Conservation (phyloP, 495 filamentous ascomycete species). For the Aspergillus asperescens region DNA sequence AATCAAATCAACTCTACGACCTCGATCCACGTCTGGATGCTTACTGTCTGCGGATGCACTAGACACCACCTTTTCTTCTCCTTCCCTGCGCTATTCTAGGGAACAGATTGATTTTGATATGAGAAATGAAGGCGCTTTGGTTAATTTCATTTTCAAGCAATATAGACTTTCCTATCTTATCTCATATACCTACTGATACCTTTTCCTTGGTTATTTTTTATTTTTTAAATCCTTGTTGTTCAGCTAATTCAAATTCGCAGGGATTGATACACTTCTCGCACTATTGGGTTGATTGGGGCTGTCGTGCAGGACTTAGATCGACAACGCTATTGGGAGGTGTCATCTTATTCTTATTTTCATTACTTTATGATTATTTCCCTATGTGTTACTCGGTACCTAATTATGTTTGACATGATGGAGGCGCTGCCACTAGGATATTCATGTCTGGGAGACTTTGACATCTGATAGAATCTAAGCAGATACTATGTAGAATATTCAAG, state of each 20-base stretch:
- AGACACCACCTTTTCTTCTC: neutral
- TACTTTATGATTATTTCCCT: too few relatives aligned
- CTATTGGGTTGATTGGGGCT: neutral
- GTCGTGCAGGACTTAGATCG: neutral
- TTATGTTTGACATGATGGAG: too few relatives aligned
- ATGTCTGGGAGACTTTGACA: too few relatives aligned
- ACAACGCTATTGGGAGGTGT: neutral
- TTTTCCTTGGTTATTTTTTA: neutral
- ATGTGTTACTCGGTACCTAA: too few relatives aligned
- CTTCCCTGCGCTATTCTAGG: neutral
- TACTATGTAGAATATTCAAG: too few relatives aligned
- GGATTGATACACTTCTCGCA: neutral
- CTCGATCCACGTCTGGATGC: neutral
- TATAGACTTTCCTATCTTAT: neutral
- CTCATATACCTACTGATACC: neutral
- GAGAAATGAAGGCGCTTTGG: neutral
- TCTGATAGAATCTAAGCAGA: too few relatives aligned
- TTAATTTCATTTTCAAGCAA: slow-evolving; percentile 1
- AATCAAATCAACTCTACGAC: neutral
- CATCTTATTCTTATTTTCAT: neutral
- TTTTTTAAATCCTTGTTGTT: neutral
- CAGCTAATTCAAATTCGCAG: neutral
- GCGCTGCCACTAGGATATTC: too few relatives aligned
- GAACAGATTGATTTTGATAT: neutral
- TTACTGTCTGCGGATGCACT: neutral